A percentile compares a stretch with the other conserved stretches of the same genome.
Evolutionary conservation across 2,329 filamentous ascomycete species (phyloP).

Genomic region (Chalara sp.): DNA sequence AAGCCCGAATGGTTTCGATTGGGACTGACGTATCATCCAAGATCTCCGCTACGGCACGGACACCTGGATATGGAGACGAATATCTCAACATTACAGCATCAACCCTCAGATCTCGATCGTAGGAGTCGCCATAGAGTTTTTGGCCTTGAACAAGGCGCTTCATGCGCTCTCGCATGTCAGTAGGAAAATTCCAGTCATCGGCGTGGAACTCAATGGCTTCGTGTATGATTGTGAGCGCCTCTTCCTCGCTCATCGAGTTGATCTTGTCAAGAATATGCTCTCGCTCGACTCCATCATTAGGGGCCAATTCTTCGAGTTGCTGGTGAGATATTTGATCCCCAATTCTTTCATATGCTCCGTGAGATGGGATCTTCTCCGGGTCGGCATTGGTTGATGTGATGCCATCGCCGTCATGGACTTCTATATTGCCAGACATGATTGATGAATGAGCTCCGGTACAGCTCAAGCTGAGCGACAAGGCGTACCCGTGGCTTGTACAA

Average conservation of each 20-base stretch:
- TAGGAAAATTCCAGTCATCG: conserved; percentile 39
- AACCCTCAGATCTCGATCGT: conserved; percentile 34
- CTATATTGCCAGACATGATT: conserved; percentile 9
- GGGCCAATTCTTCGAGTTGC: conserved; percentile 34
- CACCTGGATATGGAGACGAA: conserved; percentile 36
- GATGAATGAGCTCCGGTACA: background rate
- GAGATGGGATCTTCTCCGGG: conserved; percentile 23
- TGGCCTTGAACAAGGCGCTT: conserved; percentile 30
- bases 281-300: conserved; percentile 32
- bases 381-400: conserved; percentile 11
- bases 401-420: conserved; percentile 8
- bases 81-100: conserved; percentile 31
- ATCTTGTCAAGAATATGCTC: conserved; percentile 36
- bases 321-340: conserved; percentile 33
- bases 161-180: conserved; percentile 37
- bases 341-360: conserved; percentile 8
- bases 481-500: too few relatives aligned
- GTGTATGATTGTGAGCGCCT: conserved; percentile 33
- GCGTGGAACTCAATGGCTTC: conserved; percentile 33
- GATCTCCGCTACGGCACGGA: conserved; percentile 33
- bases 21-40: conserved; percentile 30
- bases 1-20: conserved; percentile 36
- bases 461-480: too few relatives aligned
- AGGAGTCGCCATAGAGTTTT: conserved; percentile 34
- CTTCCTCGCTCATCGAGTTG: conserved; percentile 36